phyloP scores from a whole-genome alignment of 495 filamentous ascomycete species.

The Penicillium verhagenii region DNA sequence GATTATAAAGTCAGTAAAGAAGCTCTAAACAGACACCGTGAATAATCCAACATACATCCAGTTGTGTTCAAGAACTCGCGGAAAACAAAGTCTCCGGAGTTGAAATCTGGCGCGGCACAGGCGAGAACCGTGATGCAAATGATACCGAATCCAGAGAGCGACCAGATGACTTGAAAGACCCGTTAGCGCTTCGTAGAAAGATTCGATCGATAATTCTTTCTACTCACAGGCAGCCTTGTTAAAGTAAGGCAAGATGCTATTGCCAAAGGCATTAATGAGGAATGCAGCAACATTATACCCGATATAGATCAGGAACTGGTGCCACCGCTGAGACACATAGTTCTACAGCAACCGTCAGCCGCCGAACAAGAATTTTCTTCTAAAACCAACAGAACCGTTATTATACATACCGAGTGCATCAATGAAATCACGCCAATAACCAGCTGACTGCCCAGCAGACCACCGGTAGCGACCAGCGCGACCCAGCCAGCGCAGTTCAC shows the following conservation, averaged over 20 bases:
- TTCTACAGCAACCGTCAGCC: conserved; percentile 17
- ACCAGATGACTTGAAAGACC: conserved; percentile 58
- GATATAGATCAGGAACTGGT: conserved; percentile 74
- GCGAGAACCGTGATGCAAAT: conserved; percentile 67
- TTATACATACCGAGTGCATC: conserved; percentile 46
- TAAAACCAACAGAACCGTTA: neutral
- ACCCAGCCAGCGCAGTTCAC: conserved; percentile 76
- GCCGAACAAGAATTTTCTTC: neutral
- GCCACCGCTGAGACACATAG: conserved; percentile 61
- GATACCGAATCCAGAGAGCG: conserved; percentile 62
- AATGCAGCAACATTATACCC: conserved; percentile 62
- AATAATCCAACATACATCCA: conserved; percentile 44
- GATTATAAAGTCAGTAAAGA: neutral
- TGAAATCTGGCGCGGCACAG: conserved; percentile 60
- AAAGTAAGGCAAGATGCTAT: conserved; percentile 59
- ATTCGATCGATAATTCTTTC: neutral
- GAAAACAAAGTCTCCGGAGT: conserved; percentile 58
- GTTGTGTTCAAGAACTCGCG: conserved; percentile 58
- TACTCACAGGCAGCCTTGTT: conserved; percentile 56
- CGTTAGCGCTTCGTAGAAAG: conserved; percentile 5
- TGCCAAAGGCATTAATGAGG: conserved; percentile 65
- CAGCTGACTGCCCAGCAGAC: conserved; percentile 54
- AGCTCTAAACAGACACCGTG: neutral
- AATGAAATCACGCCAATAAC: conserved; percentile 58
- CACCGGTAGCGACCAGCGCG: conserved; percentile 48